Percentiles rank a stretch among this genome's conserved stretches.
Conservation (phyloP, 805 yeast genomes). For the Pichia ethanolica region DNA sequence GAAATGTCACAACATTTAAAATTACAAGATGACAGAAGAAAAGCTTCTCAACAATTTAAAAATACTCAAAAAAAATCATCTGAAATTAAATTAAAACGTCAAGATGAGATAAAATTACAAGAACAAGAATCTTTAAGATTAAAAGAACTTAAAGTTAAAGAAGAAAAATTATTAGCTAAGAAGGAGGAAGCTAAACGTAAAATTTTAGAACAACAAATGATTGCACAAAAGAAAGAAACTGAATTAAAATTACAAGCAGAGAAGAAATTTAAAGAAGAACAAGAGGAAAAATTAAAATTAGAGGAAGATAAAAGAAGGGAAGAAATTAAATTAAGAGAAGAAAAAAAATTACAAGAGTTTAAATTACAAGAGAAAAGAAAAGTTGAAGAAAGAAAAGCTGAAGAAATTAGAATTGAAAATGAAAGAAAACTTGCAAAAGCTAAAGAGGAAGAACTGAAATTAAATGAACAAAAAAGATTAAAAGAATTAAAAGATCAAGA, state of each 20-base stretch:
- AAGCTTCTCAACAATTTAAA: background rate
- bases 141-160: background rate
- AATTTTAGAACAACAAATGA: background rate
- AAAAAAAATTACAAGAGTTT: background rate
- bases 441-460: background rate
- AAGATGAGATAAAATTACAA: slow-evolving; percentile 4
- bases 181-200: background rate
- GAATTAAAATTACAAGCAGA: background rate
- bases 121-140: background rate
- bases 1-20: background rate
- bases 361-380: background rate
- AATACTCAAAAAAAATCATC: background rate
- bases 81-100: background rate
- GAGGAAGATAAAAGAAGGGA: background rate
- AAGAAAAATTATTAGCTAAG: background rate
- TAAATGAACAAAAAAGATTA: no score
- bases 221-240: background rate
- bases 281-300: background rate
- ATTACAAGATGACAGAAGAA: background rate
- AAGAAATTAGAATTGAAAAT: no score
- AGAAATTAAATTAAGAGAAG: background rate
- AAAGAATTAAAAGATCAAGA: no score
- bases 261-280: background rate
- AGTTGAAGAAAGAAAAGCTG: background rate
- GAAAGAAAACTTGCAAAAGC: background rate